Base-by-base conservation (phyloP, 148 eudicot species). In the Chenopodium formosanum region DNA sequence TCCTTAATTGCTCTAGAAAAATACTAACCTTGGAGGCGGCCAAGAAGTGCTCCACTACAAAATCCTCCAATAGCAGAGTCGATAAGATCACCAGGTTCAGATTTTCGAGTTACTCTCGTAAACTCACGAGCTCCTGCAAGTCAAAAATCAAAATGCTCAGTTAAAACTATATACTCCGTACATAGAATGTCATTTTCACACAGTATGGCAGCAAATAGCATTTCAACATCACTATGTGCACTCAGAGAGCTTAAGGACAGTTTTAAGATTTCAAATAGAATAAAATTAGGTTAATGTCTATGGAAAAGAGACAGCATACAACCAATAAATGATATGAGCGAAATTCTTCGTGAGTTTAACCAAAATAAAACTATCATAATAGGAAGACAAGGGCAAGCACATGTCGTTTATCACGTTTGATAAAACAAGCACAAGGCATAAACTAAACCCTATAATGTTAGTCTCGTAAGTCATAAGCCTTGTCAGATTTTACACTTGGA, bases 31-130 rank as follows among this genome's bases (percentile, higher is more conserved):
- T 92, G 98, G 79, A 94, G 90, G 77, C 93, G 93, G 67, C 97
- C 98, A 29, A 94, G 94, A 87, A 94, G 78, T 75, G 98, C 97
- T 63, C 98, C 98, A 83, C 84, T 90, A 82, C 93, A 92, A 80
- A 91, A 83, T 73, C 98, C 97, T 83, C 89, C 98, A 80, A 94
- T 75, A 65, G 88, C 91, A 74, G 97, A 94, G 82, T 94, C 89
- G 62, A 91, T 46, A 69, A 94, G 87, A 83, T 94, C 98, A 79
- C 84, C 93, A 84, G 89, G 91, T 40, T 80, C 87, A 1, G 92
- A 83, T 53, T 78, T 84, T 81, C 97, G 87, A 75, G 91, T 90
- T 27, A 81, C 90, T 89, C 90, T 89, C 14, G 89, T 89, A 82
- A 94, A 89, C 80, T 94, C 97, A 77, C 93, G 97, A 9, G 91